Base-by-base conservation (phyloP, 2,329 filamentous ascomycete genomes). In the Tolypocladium ophioglossoides region DNA sequence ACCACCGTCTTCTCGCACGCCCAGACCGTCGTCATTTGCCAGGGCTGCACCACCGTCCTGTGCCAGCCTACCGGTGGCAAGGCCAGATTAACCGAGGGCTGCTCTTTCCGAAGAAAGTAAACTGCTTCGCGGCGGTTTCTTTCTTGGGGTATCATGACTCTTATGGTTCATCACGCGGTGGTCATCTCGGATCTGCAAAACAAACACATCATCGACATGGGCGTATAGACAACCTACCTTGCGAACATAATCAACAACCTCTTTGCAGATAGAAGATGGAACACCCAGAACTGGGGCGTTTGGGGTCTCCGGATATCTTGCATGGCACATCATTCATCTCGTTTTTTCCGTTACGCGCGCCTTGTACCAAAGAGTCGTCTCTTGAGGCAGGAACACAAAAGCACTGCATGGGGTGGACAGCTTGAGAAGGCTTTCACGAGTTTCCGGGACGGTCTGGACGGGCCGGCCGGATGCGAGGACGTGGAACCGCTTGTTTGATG, bases 51-150 rank as follows among this genome's bases (percentile, higher is more conserved):
- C 71, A 96, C 95, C 70, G 94, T 99, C 67, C 89, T 99, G 63
- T 99, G 94, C 89, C 94, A 99, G 78, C 94, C 94, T 66, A 99
- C 94, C 68, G 94, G 94, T 85, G 94, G 94, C 72, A 99, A 99
- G 85, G 94, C 94, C 73, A 85, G 94, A 76, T 83, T 99, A 73
- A 99, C 94, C 64, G 94, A 99, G 87, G 94, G 94, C 76, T 99
- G 94, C 89, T 97, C 94, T 74, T 99, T 99, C 90, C 87, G 94
- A 82, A 91, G 91, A 83, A 99, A 99, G 92, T 99, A 97, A 80
- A 89, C 71, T 76, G 70, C 65, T 63, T 67, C 64, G 64, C 61
- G 68, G 74, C 70, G 70, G 67, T 74, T 76, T 70, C 71, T 70
- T 73, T 76, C 66, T 67, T 72, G 70, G 70, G 70, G 69, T 74